Conservation (phyloP, 2,329 filamentous ascomycete species). For the Sporothrix schenckii region DNA sequence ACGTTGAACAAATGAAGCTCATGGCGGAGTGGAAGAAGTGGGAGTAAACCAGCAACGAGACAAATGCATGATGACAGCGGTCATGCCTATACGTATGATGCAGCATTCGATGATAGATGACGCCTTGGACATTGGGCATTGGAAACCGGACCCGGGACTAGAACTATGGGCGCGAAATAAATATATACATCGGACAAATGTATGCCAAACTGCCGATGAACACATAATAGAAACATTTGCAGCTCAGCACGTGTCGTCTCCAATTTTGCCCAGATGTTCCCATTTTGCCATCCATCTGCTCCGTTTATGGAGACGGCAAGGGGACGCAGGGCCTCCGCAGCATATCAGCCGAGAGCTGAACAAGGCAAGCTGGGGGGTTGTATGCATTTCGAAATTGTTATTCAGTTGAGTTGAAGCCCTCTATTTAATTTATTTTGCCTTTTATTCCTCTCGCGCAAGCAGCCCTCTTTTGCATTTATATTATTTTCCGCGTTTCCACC, state of each 20-base stretch:
- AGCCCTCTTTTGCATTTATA: neutral
- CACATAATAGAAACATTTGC: neutral
- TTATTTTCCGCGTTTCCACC: neutral
- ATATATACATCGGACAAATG: neutral
- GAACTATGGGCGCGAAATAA: neutral
- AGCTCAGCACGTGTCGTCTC: neutral
- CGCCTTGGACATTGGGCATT: neutral
- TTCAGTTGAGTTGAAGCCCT: neutral
- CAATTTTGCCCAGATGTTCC: neutral
- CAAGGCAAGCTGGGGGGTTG: neutral
- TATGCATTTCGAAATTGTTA: neutral
- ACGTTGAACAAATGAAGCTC: slow-evolving; percentile 52
- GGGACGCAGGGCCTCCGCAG: neutral
- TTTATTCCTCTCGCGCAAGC: slow-evolving; percentile 13
- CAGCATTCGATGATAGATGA: neutral
- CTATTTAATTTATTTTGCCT: neutral
- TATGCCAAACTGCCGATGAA: neutral
- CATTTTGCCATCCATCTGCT: neutral
- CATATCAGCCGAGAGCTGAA: slow-evolving; percentile 9
- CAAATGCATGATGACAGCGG: neutral
- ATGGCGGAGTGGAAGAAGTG: slow-evolving; percentile 61
- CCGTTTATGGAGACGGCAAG: neutral
- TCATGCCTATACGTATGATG: neutral
- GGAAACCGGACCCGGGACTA: neutral
- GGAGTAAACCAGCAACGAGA: slow-evolving; percentile 49